Base-by-base conservation (phyloP, 139 green algal genomes). In the Micromonas commoda region DNA sequence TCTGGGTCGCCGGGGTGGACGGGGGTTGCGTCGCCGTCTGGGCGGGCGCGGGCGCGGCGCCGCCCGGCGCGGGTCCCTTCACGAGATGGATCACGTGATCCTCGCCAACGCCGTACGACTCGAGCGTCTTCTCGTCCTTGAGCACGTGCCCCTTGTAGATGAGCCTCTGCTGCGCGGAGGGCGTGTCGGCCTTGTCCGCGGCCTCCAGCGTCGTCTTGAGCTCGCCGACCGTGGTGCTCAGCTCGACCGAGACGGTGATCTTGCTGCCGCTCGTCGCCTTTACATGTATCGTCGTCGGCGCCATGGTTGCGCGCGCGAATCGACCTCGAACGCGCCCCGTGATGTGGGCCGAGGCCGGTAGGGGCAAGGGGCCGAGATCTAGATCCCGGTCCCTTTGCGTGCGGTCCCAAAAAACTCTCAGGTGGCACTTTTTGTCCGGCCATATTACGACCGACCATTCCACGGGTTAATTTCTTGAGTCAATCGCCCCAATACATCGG, bases 71-170 rank as follows among this genome's bases (percentile, higher is more conserved):
- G 28, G 57, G 35, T 39, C 79, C 74, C 52, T 74, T 68, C 60
- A 88, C 84, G 1, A 88, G 61, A 33, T 88, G 84, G 28, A 88
- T 45, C 24, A 66, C 85, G 37, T 84, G 70, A 57, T 82, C 80
- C 20, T 66, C 38, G 60, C 81, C 70, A 24, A 88, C 20, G 31
- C 80, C 83, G 82, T 67, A 70, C 9, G 19, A 88, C 2, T 90
- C 82, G 2, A 98, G 74, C 0, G 90, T 93, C 24, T 82, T 73
- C 28, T 93, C 88, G 54, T 98, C 93, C 76, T 97, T 97, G 0
- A 98, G 71, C 4, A 97, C 92, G 69, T 93, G 91, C 0, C 91
- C 94, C 37, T 93, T 93, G 86, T 96, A 98, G 57, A 98, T 97
- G 0, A 98, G 82, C 0, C 93, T 77, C 69, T 97, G 88, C 60